phyloP scores from a whole-genome alignment of 345 rosid genomes.

The Excoecaria cochinchinensis region DNA sequence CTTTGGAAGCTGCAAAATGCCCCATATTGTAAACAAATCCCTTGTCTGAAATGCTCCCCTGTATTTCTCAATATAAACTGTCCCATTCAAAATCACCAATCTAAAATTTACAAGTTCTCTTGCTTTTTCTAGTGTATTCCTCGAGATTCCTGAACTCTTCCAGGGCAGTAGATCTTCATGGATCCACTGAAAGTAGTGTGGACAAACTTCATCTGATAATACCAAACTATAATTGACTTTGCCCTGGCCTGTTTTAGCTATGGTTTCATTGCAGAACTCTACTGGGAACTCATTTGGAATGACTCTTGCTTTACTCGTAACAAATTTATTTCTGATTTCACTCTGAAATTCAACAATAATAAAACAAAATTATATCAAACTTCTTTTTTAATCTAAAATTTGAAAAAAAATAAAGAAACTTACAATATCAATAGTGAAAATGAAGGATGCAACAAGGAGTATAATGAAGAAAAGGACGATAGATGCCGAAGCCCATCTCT shows the following conservation, averaged over 20 bases:
- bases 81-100: constrained; percentile 53
- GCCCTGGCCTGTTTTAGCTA: constrained; percentile 29
- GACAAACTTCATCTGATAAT: constrained; percentile 39
- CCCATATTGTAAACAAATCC: constrained; percentile 82
- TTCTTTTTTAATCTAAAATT: too few relatives aligned
- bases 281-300: constrained; percentile 24
- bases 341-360: constrained; percentile 22
- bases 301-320: constrained; percentile 1
- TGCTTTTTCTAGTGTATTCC: constrained; percentile 61
- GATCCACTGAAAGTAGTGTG: constrained; percentile 91
- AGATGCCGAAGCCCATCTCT: too few relatives aligned
- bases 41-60: constrained; percentile 60
- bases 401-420: too few relatives aligned
- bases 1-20: constrained; percentile 71
- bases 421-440: too few relatives aligned
- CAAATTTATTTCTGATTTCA: constrained; percentile 18
- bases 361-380: background rate
- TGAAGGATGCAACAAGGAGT: too few relatives aligned
- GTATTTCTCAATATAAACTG: constrained; percentile 52
- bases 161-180: constrained; percentile 90
- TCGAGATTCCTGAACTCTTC: constrained; percentile 66
- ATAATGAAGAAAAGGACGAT: too few relatives aligned
- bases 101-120: constrained; percentile 56
- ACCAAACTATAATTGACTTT: constrained; percentile 14
- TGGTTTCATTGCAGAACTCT: constrained; percentile 29